These are phyloP conservation scores for Termitomyces sp. DNA, from an alignment of 768 basidiomycete species.

Conservation along the genomic window DNA sequence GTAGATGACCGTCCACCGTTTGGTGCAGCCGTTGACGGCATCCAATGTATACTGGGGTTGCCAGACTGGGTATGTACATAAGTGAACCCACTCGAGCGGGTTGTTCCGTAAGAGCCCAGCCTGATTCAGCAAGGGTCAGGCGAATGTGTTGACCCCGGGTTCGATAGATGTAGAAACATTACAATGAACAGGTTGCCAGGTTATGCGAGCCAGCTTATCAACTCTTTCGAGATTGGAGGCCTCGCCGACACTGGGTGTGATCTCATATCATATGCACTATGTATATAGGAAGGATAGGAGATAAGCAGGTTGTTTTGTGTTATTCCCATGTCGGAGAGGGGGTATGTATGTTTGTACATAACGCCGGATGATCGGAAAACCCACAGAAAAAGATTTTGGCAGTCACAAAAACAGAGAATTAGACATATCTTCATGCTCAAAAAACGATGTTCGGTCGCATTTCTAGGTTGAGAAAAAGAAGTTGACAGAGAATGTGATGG, in stretches of 20 bases:
- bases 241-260: no score
- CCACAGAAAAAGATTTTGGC: neutral
- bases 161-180: no score
- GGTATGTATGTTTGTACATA: no score
- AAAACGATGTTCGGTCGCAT: neutral
- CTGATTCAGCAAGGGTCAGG: no score
- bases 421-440: neutral
- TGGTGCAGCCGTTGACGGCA: neutral
- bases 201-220: neutral
- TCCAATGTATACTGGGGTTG: slow-evolving; percentile 5
- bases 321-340: no score
- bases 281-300: neutral
- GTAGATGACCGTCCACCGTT: neutral
- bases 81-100: no score
- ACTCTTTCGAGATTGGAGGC: neutral
- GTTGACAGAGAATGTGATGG: neutral
- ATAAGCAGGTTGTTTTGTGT: neutral
- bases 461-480: neutral
- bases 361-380: neutral
- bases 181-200: neutral
- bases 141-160: no score
- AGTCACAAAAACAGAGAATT: neutral
- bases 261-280: neutral
- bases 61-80: no score
- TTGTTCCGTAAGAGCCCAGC: no score